These are phyloP conservation scores for Aspergillus caelatus DNA, from an alignment of 2,329 filamentous ascomycete species.

Conservation along the genomic window DNA sequence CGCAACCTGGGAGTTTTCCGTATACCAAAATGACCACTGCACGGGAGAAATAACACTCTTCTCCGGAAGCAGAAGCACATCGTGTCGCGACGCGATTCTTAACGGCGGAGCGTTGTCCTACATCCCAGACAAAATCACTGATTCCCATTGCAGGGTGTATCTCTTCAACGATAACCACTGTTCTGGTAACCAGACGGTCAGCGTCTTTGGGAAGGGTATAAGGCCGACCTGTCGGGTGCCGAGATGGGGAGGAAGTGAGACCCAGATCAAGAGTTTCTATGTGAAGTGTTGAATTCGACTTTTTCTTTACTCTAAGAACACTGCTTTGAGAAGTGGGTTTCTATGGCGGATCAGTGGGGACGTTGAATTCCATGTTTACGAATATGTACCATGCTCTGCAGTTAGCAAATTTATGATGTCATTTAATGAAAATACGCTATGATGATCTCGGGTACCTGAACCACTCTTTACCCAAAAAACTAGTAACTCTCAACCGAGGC, in stretches of 20 bases:
- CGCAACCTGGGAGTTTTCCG: slow-evolving; percentile 14
- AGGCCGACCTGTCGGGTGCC: background rate
- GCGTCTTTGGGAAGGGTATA: background rate
- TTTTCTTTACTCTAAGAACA: background rate
- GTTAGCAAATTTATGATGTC: no score
- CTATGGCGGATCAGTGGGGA: background rate
- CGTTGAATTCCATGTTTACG: background rate
- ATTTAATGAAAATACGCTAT: background rate
- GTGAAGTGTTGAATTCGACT: background rate
- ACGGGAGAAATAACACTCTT: slow-evolving; percentile 14
- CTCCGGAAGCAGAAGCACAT: slow-evolving; percentile 11
- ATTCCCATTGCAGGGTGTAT: slow-evolving; percentile 4
- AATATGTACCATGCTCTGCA: background rate
- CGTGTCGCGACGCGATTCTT: slow-evolving; percentile 12
- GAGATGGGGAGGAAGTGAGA: background rate
- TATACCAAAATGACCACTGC: slow-evolving; percentile 18
- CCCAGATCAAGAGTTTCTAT: slow-evolving; percentile 4
- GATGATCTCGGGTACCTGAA: background rate
- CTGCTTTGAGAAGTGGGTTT: background rate
- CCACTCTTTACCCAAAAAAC: no score
- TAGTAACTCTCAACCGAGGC: no score
- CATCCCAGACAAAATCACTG: slow-evolving; percentile 3
- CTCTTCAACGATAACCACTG: slow-evolving; percentile 11
- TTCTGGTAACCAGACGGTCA: slow-evolving; percentile 2
- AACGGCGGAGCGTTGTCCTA: slow-evolving; percentile 18